These are phyloP conservation scores for Castanea crenata DNA, from an alignment of 306 rosid species.

Conservation along the genomic window DNA sequence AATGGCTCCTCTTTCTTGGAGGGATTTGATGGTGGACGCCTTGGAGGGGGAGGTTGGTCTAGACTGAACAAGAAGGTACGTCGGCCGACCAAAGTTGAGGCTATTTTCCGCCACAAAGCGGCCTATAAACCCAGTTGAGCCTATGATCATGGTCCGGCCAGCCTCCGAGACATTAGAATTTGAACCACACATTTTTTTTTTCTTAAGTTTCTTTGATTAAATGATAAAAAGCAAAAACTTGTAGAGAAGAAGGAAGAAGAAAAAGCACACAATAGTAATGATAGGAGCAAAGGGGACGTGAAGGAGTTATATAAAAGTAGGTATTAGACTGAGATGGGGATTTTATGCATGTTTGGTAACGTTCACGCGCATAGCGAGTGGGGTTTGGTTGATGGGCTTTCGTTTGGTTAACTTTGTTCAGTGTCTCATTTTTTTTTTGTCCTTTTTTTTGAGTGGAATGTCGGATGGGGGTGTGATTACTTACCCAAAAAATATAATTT, in stretches of 20 bases:
- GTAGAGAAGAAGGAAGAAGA: neutral
- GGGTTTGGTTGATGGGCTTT: neutral
- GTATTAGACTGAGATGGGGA: too few relatives aligned
- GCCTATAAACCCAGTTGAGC: conserved; percentile 8
- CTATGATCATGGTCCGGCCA: neutral
- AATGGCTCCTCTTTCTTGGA: conserved; percentile 2
- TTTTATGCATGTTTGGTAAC: neutral
- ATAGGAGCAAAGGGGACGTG: neutral
- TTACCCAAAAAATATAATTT: neutral
- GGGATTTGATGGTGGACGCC: neutral
- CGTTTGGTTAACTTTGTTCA: neutral
- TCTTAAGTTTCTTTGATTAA: neutral
- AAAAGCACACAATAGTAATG: neutral
- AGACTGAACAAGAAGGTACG: neutral
- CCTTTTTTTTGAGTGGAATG: neutral
- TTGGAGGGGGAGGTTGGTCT: neutral
- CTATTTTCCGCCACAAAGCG: neutral
- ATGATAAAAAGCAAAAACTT: neutral
- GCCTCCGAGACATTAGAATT: neutral
- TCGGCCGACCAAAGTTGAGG: neutral
- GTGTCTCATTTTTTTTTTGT: neutral
- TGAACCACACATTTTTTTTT: conserved; percentile 6
- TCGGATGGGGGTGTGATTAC: neutral
- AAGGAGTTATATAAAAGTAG: neutral
- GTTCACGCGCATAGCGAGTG: neutral